A percentile compares a stretch with the other conserved stretches of the same genome.
These are phyloP conservation scores for Ogataea polymorpha DNA, from an alignment of 805 yeast genomes.

Conservation along the genomic window DNA sequence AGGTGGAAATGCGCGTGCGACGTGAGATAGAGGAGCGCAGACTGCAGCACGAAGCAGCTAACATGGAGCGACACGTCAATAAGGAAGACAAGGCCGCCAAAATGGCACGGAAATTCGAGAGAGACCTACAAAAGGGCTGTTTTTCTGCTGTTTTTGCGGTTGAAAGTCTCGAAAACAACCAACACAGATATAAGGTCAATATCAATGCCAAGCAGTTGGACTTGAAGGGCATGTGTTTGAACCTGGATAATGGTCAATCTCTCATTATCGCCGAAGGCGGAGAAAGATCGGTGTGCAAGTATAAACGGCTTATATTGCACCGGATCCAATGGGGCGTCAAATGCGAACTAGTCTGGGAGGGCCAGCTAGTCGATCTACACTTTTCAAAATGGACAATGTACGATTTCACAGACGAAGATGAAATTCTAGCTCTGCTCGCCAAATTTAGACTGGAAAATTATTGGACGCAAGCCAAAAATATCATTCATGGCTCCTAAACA, in stretches of 20 bases:
- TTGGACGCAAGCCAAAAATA: constrained; percentile 44
- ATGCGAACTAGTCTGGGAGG: constrained; percentile 62
- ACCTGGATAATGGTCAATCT: constrained; percentile 43
- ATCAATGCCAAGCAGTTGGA: constrained; percentile 73
- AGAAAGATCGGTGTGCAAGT: constrained; percentile 55
- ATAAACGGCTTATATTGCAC: constrained; percentile 53
- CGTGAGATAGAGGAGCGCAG: constrained; percentile 64
- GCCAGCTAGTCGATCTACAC: constrained; percentile 48
- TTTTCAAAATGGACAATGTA: constrained; percentile 72
- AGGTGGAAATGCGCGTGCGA: constrained; percentile 69
- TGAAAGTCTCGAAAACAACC: constrained; percentile 53
- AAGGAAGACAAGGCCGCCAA: constrained; percentile 58
- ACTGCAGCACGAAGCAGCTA: constrained; percentile 54
- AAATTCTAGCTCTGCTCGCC: constrained; percentile 45
- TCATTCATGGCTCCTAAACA: not conserved
- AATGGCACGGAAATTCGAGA: constrained; percentile 40
- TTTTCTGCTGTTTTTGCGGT: constrained; percentile 59
- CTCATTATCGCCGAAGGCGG: constrained; percentile 78
- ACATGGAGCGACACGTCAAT: constrained; percentile 59
- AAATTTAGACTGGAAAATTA: constrained; percentile 56
- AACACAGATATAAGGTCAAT: constrained; percentile 71
- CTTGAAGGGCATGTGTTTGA: constrained; percentile 60
- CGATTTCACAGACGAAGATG: constrained; percentile 48
- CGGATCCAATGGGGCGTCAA: constrained; percentile 69
- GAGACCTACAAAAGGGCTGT: constrained; percentile 49